Base-by-base conservation (phyloP, 1,284 basidiomycete genomes). In the Leccinum angustisporum region DNA sequence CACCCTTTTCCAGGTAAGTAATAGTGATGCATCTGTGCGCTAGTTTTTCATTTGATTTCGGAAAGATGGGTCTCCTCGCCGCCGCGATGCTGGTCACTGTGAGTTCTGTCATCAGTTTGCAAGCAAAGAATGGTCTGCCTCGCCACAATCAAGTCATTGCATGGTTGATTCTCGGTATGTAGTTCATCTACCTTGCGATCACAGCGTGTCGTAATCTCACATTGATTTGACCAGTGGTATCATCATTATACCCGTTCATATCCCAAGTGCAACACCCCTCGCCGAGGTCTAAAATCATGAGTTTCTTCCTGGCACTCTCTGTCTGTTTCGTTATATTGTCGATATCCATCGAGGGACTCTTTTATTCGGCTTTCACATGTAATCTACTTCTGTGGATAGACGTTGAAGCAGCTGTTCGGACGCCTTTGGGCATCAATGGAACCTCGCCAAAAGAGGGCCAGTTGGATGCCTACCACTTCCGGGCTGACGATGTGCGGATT, bases 311-410 rank as follows among this genome's bases (percentile, higher is more conserved):
- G 56, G 86, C 86, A 1, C 90, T 95, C 66, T 86, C 86, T 0
- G 88, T 89, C 1, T 87, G 87, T 65, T 95, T 95, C 63, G 81
- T 94, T 36, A 81, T 95, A 36, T 81, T 96, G 16, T 92, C 92
- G 1, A 87, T 95, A 68, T 90, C 89, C 62, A 86, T 91, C 51
- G 94, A 96, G 70, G 90, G 89, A 0, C 78, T 95, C 10, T 96
- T 96, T 75, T 94, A 88, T 68, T 79, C 84, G 14, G 79, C 84
- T 14, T 95, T 90, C 70, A 83, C 86, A 0, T 76, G 78, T 9
- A 86, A 85, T 2, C 74, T 95, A 53, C 72, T 84, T 11, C 68
- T 85, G 1, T 96, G 94, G 94, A 81, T 89, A 31, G 80, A 85
- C 34, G 78, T 91, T 13, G 94, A 95, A 67, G 72, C 74, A 11